Evolutionary conservation across 73 alveolate species (phyloP).

Genomic region (Paramecium tetraurelia): DNA sequence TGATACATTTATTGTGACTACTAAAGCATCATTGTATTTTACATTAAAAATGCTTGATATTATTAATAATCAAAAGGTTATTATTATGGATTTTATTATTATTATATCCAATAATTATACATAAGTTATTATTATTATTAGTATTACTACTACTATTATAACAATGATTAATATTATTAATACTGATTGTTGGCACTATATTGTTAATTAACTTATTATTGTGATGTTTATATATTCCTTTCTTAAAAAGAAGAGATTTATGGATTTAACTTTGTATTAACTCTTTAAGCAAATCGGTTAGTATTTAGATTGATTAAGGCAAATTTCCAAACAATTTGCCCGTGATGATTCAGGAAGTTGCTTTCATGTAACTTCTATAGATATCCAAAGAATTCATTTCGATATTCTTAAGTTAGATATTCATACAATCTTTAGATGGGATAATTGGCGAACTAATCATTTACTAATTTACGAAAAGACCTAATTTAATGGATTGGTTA

Average conservation of each 20-base stretch:
- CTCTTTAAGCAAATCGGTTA: not conserved
- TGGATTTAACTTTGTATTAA: no score
- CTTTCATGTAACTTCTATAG: not conserved
- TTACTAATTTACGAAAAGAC: conserved; percentile 42
- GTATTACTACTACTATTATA: not conserved
- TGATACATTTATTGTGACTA: not conserved
- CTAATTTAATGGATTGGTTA: not conserved
- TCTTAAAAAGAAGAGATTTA: not conserved
- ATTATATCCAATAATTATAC: not conserved
- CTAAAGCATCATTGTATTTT: not conserved
- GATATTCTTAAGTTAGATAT: not conserved
- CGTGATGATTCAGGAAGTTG: conserved; percentile 2
- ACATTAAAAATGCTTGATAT: not conserved
- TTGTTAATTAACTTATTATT: not conserved
- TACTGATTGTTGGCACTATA: not conserved
- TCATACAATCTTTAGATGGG: not conserved
- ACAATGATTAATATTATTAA: not conserved
- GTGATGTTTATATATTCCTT: not conserved
- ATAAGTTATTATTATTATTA: not conserved
- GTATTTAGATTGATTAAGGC: not conserved
- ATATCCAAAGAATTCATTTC: not conserved
- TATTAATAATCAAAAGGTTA: not conserved
- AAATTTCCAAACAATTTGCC: not conserved
- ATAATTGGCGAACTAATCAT: conserved; percentile 53
- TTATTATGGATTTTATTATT: not conserved